Evolutionary conservation across 495 filamentous ascomycete species (phyloP).

Genomic region (Xylaria intraflava): DNA sequence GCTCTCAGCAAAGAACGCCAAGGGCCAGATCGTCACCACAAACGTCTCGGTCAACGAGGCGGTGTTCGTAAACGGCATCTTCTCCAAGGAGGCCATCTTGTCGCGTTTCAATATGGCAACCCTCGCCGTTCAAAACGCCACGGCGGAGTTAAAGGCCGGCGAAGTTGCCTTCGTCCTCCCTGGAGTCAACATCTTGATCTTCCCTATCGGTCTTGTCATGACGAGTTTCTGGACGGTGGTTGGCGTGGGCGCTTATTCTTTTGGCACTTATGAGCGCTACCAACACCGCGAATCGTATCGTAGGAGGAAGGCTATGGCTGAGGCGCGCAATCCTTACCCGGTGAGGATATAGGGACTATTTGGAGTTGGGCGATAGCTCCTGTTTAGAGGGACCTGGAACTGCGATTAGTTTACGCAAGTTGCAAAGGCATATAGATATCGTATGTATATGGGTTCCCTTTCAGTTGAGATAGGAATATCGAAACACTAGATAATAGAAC

Average conservation of each 20-base stretch:
- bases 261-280: constrained; percentile 56
- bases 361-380: background rate
- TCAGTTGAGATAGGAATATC: too few relatives aligned
- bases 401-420: too few relatives aligned
- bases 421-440: too few relatives aligned
- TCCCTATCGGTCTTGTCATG: constrained; percentile 61
- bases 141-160: constrained; percentile 30
- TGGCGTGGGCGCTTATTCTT: constrained; percentile 50
- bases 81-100: constrained; percentile 43
- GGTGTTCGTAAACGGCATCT: constrained; percentile 63
- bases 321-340: constrained; percentile 4
- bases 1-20: constrained; percentile 44
- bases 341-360: constrained; percentile 2
- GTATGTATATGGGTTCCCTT: too few relatives aligned
- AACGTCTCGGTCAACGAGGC: constrained; percentile 59
- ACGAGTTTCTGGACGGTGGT: constrained; percentile 55
- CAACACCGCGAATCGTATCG: constrained; percentile 58
- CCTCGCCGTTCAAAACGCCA: constrained; percentile 30
- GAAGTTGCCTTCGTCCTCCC: constrained; percentile 56
- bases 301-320: constrained; percentile 40
- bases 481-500: too few relatives aligned
- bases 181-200: constrained; percentile 58
- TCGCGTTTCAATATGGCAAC: constrained; percentile 37
- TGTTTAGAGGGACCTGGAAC: too few relatives aligned
- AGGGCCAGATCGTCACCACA: constrained; percentile 45